Evolutionary conservation across 805 yeast species (phyloP), one percentile per base, ranked within the genome.

Genomic region (Metschnikowia dekortorum): DNA sequence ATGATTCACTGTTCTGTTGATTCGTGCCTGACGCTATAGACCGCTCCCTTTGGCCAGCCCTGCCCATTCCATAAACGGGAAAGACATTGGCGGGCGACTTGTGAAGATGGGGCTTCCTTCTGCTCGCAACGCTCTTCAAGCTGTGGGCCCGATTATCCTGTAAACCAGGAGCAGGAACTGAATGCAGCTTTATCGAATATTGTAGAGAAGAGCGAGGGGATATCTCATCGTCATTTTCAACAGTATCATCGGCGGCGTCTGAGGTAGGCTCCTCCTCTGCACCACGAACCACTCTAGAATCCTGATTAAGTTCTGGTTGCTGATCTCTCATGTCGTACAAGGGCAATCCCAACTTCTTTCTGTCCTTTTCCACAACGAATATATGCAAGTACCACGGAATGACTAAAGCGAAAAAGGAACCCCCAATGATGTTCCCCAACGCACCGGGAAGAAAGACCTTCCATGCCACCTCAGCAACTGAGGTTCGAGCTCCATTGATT

Each of bases 341-440:
- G 1, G 95, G 95, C 53, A 87, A 72, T 28, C 83, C 75, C 62
- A 87, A 69, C 41, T 71, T 61, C 54, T 74, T 75, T 65, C 82
- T 80, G 68, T 87, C 95, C 51, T 79, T 69, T 61, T 87, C 95
- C 36, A 87, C 89, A 36, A 82, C 87, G 18, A 79, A 75, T 44
- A 88, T 60, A 62, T 88, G 95, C 53, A 85, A 70, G 59, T 85
- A 88, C 79, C 82, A 88, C 8, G 94, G 89, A 9, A 86, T 66
- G 0, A 79, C 71, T 3, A 83, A 58, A 5, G 84, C 84, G 63
- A 88, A 88, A 31, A 80, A 71, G 0, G 77, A 62, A 0, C 96
- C 96, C n/a, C 96, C 96, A 31, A 88, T 74, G 1, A 84, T 79
- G 62, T 88, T 88, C 0, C 96, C 96, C 11, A 88, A 57, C 0